Evolutionary conservation across 1,284 basidiomycete genomes (phyloP).

Genomic region (Mycena sp.): DNA sequence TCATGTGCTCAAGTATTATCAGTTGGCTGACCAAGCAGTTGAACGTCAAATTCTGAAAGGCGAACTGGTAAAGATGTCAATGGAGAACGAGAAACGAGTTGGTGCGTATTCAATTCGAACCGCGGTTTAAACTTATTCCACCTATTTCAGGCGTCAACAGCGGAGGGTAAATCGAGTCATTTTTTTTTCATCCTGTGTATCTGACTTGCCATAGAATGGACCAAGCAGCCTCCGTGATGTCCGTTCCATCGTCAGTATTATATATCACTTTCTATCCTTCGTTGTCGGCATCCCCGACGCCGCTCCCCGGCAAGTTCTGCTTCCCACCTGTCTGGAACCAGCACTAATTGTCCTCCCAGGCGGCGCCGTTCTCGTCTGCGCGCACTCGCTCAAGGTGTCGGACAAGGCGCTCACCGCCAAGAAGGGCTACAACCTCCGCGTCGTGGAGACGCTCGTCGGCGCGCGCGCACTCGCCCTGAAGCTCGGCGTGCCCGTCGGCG

Average conservation of each 20-base stretch:
- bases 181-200: not conserved
- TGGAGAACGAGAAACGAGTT: conserved; percentile 86
- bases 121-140: not conserved
- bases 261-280: conserved; percentile 85
- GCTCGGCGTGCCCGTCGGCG: conserved; percentile 56
- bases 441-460: conserved; percentile 85
- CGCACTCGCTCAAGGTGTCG: conserved; percentile 87
- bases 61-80: conserved; percentile 77
- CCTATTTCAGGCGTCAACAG: conserved; percentile 66
- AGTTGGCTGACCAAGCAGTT: conserved; percentile 26
- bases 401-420: conserved; percentile 84
- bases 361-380: conserved; percentile 76
- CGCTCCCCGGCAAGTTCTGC: conserved; percentile 55
- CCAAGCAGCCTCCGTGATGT: conserved; percentile 86
- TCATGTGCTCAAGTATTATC: conserved; percentile 39
- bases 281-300: conserved; percentile 72
- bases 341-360: conserved; percentile 63
- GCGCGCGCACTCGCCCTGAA: conserved; percentile 75
- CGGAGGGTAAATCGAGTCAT: conserved; percentile 63
- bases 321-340: conserved; percentile 66
- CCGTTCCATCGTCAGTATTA: conserved; percentile 72
- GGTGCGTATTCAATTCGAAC: conserved; percentile 46
- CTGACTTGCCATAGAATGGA: conserved; percentile 65
- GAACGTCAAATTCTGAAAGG: conserved; percentile 64
- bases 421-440: conserved; percentile 86